A percentile compares a stretch with the other conserved stretches of the same genome.
Conservation (phyloP, 2,329 filamentous ascomycete genomes). For the Colletotrichum simmondsii region DNA sequence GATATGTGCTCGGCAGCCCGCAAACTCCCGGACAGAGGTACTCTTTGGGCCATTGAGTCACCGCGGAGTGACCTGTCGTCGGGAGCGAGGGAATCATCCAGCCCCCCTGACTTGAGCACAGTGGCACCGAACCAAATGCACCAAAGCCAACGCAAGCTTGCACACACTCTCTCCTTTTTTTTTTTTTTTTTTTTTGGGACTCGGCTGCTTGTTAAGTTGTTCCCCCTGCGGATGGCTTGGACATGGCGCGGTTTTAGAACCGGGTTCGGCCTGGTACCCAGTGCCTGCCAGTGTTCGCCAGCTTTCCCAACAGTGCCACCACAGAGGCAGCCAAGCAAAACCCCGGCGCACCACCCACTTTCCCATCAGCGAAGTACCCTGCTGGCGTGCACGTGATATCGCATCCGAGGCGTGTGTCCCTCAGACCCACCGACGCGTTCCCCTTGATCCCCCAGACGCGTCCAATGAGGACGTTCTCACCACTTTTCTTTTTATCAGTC, state of each 20-base stretch:
- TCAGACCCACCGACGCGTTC: neutral
- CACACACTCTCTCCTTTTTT: neutral
- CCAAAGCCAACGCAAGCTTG: neutral
- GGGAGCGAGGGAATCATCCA: neutral
- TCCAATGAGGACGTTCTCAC: constrained; percentile 32
- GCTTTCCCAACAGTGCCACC: neutral
- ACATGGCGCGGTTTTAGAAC: constrained; percentile 1
- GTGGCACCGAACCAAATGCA: neutral
- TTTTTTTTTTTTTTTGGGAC: neutral
- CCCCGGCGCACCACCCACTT: neutral
- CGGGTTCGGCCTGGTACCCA: constrained; percentile 11
- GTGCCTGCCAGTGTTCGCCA: constrained; percentile 15
- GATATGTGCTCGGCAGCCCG: neutral
- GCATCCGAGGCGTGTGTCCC: neutral
- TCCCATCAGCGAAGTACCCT: neutral
- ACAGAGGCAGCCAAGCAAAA: constrained; percentile 18
- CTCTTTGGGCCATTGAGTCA: neutral
- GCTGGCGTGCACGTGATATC: constrained; percentile 13
- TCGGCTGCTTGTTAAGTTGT: neutral
- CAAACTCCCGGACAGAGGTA: constrained; percentile 21
- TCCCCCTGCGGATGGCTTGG: constrained; percentile 29
- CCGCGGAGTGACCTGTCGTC: neutral
- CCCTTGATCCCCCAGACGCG: constrained; percentile 12
- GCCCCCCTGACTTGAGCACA: constrained; percentile 13
- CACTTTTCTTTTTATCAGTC: constrained; percentile 8